Evolutionary conservation across 768 basidiomycete species (phyloP).

Genomic region (Gloeophyllum trabeum): DNA sequence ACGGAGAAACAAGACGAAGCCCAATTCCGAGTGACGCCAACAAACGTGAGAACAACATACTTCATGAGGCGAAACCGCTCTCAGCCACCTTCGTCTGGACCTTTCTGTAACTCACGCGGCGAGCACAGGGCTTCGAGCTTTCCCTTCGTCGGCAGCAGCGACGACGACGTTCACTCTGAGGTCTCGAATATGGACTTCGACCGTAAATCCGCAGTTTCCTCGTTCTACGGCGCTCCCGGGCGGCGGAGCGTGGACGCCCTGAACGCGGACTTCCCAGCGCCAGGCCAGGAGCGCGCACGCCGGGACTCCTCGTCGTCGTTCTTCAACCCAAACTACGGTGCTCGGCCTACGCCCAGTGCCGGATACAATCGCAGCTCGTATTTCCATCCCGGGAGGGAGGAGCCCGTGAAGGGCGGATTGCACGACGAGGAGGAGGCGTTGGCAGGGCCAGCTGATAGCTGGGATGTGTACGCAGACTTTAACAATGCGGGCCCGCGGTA

Average conservation of each 20-base stretch:
- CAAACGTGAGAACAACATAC: no score
- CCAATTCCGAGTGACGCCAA: no score
- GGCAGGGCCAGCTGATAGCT: constrained; percentile 30
- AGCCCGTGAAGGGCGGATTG: constrained; percentile 68
- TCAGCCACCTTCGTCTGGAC: no score
- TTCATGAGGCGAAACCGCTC: no score
- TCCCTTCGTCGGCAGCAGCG: no score
- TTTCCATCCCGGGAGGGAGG: constrained; percentile 56
- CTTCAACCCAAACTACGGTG: constrained; percentile 25
- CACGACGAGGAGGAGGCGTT: constrained; percentile 69
- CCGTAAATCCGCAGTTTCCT: constrained; percentile 69
- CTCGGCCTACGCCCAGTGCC: constrained; percentile 32
- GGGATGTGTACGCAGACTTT: constrained; percentile 85
- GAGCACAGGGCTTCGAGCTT: no score
- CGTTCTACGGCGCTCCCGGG: constrained; percentile 50
- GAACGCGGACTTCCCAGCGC: constrained; percentile 35
- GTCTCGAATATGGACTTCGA: constrained; percentile 78
- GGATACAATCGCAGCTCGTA: constrained; percentile 70
- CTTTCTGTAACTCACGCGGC: no score
- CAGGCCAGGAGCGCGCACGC: constrained; percentile 28
- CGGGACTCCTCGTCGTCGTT: constrained; percentile 71
- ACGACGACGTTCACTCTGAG: no score
- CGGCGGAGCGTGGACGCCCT: constrained; percentile 56
- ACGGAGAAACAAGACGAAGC: no score
- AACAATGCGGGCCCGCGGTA: constrained; percentile 79